Base-by-base conservation (phyloP, 129 eudicot species). In the Lonicera japonica region DNA sequence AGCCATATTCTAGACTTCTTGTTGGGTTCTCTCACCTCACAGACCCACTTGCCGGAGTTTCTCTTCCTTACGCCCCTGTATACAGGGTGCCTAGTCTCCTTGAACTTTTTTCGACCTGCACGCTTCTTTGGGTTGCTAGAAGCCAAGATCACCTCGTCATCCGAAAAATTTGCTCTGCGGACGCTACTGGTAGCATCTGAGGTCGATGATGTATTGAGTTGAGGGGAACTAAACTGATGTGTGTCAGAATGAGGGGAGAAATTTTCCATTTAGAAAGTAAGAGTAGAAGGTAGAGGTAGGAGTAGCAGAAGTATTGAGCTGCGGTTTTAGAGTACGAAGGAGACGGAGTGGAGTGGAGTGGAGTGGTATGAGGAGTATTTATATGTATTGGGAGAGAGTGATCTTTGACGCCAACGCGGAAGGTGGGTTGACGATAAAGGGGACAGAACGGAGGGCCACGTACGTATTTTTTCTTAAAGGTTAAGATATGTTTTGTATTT, bases 1-100 rank as follows among this genome's bases (percentile, higher is more conserved):
- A 72, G 78, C 82, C 82, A 77, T 8, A 77, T 77, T 63, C 82
- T 72, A 18, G 82, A 67, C 21, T 77, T 77, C 70, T 77, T 77
- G 54, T 72, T 77, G n/a, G 82, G 82, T 53, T 72, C 82, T 3
- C 82, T 64, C 0, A 77, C 70, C 66, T 77, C 82, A 1, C 67
- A 72, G 2, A 77, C 82, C 82, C 82, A 77, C 66, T 77, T 77
- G 0, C 74, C 82, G 66, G 75, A 69, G 24, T 48, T 58, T 47
- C 78, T 54, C 54, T 23, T 36, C 29, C 78, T 57, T 1, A 72
- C 75, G 0, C 82, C 82, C 0, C 70, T 73, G 24, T 65, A 77
- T 12, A 66, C 56, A 7, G 62, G 72, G 40, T 76, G 71, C 25
- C 77, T 64, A 0, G 77, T 72, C 39, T 72, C 77, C 21, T 38